phyloP scores from a whole-genome alignment of 352 stramenopile genomes.

The Pythium biforme region DNA sequence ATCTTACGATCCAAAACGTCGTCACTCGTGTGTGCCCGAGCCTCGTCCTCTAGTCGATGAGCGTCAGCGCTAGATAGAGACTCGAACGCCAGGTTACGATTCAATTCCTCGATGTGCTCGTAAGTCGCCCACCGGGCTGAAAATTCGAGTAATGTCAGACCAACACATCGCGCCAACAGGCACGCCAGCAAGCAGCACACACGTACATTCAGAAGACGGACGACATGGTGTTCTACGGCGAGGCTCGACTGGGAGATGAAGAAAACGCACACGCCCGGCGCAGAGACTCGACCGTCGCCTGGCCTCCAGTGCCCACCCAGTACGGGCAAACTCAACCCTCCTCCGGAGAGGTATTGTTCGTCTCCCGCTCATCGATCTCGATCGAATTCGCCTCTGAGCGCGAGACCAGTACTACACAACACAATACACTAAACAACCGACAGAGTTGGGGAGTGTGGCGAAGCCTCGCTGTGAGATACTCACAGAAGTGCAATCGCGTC shows the following conservation, averaged over 20 bases:
- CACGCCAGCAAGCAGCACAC: no score
- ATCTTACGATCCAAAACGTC: conserved; percentile 11
- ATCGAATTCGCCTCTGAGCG: no score
- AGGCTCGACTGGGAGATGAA: background rate
- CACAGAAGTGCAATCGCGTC: no score
- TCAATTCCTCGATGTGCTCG: conserved; percentile 3
- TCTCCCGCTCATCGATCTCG: background rate
- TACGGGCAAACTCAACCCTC: background rate
- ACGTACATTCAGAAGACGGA: no score
- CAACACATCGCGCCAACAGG: no score
- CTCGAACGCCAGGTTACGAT: conserved; percentile 1
- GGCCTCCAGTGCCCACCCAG: conserved; percentile 1
- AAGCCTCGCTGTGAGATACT: no score
- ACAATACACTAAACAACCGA: no score
- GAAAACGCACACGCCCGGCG: background rate
- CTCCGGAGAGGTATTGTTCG: background rate
- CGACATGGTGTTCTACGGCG: no score
- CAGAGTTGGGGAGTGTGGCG: no score
- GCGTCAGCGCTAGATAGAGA: conserved; percentile 1
- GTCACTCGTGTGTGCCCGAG: background rate
- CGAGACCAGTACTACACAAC: no score
- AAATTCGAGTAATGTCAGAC: background rate
- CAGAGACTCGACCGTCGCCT: background rate
- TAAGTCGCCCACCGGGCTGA: conserved; percentile 1
- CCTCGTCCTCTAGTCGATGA: background rate